Percentiles rank a stretch among this genome's conserved stretches.
These are phyloP conservation scores for Candida vartiovaarae DNA, from an alignment of 805 yeast species.

Conservation along the genomic window DNA sequence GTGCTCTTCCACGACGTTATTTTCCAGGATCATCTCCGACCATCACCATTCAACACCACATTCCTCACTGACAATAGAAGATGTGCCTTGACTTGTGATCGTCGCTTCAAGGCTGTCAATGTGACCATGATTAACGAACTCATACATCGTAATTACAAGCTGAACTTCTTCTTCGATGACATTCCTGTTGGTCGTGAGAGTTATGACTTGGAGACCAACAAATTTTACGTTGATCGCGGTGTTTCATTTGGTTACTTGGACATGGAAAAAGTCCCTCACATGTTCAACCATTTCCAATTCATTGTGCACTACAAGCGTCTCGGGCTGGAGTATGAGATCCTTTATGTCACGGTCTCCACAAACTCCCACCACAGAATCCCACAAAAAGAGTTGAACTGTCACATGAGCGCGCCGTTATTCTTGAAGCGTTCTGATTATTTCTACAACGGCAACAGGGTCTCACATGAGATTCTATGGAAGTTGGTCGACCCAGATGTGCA, in stretches of 20 bases:
- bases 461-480: constrained; percentile 23
- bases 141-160: constrained; percentile 24
- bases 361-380: constrained; percentile 22
- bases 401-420: constrained; percentile 19
- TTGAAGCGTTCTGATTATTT: constrained; percentile 19
- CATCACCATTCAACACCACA: constrained; percentile 18
- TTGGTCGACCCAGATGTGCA: constrained; percentile 16
- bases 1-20: constrained; percentile 8
- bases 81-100: constrained; percentile 16
- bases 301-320: constrained; percentile 18
- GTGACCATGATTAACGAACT: constrained; percentile 22
- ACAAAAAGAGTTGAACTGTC: constrained; percentile 19
- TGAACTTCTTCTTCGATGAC: constrained; percentile 25
- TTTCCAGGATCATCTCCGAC: constrained; percentile 12
- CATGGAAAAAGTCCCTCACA: constrained; percentile 23
- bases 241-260: constrained; percentile 26
- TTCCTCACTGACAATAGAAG: constrained; percentile 8
- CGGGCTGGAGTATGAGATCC: constrained; percentile 19
- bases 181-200: constrained; percentile 25
- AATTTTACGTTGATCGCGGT: constrained; percentile 23
- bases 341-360: constrained; percentile 22
- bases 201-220: constrained; percentile 22
- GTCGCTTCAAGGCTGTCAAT: constrained; percentile 15
- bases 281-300: constrained; percentile 26
- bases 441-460: constrained; percentile 23